A percentile compares a stretch with the other conserved stretches of the same genome.
Evolutionary conservation across 1,284 basidiomycete genomes (phyloP).

Genomic region (Ustilago curta): DNA sequence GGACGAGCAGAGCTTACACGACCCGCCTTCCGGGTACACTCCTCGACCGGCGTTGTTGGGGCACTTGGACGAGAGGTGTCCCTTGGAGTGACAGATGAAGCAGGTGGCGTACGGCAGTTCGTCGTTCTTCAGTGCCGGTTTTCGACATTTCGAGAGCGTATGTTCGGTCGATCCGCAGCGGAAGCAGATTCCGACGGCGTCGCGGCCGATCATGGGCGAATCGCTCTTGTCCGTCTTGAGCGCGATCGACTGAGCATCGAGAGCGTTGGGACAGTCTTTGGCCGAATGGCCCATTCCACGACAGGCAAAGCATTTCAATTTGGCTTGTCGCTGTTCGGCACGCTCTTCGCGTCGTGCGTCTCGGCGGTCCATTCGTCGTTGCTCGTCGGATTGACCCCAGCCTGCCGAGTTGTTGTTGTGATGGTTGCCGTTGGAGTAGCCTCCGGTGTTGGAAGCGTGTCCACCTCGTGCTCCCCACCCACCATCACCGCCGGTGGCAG

Average conservation of each 20-base stretch:
- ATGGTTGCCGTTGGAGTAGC: constrained; percentile 8
- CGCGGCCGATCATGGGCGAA: constrained; percentile 64
- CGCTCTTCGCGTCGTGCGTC: constrained; percentile 78
- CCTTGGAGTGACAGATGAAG: constrained; percentile 81
- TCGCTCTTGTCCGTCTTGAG: constrained; percentile 29
- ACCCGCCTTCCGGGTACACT: constrained; percentile 91
- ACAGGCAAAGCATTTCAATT: constrained; percentile 87
- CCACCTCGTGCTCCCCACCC: constrained; percentile 41
- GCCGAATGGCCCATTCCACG: constrained; percentile 86
- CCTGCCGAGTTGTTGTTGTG: neutral
- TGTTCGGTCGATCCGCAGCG: constrained; percentile 88
- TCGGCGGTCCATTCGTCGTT: constrained; percentile 65
- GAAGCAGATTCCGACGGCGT: constrained; percentile 62
- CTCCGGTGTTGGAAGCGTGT: constrained; percentile 1
- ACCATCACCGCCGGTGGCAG: constrained; percentile 22
- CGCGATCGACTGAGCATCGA: constrained; percentile 49
- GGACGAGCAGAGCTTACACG: constrained; percentile 88
- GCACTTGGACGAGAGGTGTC: constrained; percentile 84
- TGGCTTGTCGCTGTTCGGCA: constrained; percentile 74
- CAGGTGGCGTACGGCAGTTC: constrained; percentile 88
- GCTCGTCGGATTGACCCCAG: constrained; percentile 27
- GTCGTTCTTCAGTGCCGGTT: constrained; percentile 73
- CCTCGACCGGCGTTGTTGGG: constrained; percentile 83
- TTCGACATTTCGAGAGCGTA: constrained; percentile 81
- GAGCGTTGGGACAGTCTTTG: constrained; percentile 76